These are phyloP conservation scores for Trichoderma orchidacearum DNA, from an alignment of 495 filamentous ascomycete species.

Conservation along the genomic window DNA sequence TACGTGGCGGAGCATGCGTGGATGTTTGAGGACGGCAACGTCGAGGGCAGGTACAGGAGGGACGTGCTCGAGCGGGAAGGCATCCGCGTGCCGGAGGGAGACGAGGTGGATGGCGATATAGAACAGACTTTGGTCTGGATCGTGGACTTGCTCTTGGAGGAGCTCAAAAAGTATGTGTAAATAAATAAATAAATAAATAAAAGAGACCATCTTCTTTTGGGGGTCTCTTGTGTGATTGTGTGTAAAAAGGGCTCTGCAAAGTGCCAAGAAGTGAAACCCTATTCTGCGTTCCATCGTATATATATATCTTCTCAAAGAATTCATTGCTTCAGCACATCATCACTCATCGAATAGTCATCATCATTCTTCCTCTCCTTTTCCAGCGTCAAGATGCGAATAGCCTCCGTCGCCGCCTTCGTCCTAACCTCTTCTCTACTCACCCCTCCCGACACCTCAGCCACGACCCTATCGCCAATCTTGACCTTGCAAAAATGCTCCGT, in stretches of 20 bases:
- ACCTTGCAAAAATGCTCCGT: constrained; percentile 34
- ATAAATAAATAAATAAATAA: neutral
- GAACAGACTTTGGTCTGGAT: constrained; percentile 37
- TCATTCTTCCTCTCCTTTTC: neutral
- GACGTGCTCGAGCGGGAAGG: constrained; percentile 25
- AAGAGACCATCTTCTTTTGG: neutral
- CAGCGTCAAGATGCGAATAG: constrained; percentile 16
- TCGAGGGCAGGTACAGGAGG: constrained; percentile 36
- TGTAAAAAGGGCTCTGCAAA: neutral
- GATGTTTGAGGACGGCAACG: constrained; percentile 55
- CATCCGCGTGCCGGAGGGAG: constrained; percentile 26
- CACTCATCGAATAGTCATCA: neutral
- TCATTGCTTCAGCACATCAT: too few species aligned
- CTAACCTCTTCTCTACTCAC: constrained; percentile 39
- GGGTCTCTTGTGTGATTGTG: neutral
- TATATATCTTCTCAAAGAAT: too few species aligned
- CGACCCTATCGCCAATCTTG: constrained; percentile 28
- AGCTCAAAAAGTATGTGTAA: constrained; percentile 5
- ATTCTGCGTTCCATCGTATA: neutral
- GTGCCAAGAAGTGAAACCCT: too few species aligned
- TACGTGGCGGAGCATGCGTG: constrained; percentile 69
- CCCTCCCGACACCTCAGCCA: constrained; percentile 33
- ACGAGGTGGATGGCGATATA: constrained; percentile 39
- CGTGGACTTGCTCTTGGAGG: constrained; percentile 33
- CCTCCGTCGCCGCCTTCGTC: constrained; percentile 40